phyloP scores from a whole-genome alignment of 768 basidiomycete genomes.

The Mycena rebaudengoi region DNA sequence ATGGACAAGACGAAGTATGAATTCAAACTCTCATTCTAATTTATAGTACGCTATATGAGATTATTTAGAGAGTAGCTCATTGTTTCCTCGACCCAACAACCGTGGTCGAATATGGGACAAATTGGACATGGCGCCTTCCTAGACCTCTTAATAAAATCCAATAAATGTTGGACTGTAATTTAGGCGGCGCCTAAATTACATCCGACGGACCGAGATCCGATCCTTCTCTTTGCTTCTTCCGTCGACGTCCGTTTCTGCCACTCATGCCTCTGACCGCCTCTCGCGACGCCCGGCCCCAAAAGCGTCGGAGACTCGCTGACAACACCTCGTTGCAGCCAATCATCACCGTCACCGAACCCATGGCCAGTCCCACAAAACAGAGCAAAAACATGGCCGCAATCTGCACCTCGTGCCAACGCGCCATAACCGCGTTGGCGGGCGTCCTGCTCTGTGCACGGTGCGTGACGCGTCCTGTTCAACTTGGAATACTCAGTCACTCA shows the following conservation, averaged over 20 bases:
- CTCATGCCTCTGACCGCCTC: background rate
- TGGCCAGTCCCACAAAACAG: background rate
- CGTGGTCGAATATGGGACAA: too few relatives aligned
- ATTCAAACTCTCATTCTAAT: too few relatives aligned
- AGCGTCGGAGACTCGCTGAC: constrained; percentile 21
- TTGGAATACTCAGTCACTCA: background rate
- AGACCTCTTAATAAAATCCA: too few relatives aligned
- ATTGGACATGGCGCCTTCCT: too few relatives aligned
- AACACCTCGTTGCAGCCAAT: background rate
- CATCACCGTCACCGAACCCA: background rate
- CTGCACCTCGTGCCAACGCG: constrained; percentile 32
- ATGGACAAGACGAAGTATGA: too few relatives aligned
- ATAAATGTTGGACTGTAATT: too few relatives aligned
- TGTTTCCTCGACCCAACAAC: too few relatives aligned
- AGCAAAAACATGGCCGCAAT: background rate
- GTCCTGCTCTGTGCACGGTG: constrained; percentile 22
- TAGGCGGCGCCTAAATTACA: too few relatives aligned
- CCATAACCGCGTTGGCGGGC: background rate
- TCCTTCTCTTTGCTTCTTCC: background rate
- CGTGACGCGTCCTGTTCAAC: background rate
- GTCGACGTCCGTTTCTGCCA: background rate
- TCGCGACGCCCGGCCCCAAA: constrained; percentile 16
- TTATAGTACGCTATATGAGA: too few relatives aligned
- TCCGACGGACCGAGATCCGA: too few relatives aligned
- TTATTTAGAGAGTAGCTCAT: too few relatives aligned